Percentiles rank a stretch among this genome's conserved stretches.
These are phyloP conservation scores for Mycena pura DNA, from an alignment of 768 basidiomycete species.

Conservation along the genomic window DNA sequence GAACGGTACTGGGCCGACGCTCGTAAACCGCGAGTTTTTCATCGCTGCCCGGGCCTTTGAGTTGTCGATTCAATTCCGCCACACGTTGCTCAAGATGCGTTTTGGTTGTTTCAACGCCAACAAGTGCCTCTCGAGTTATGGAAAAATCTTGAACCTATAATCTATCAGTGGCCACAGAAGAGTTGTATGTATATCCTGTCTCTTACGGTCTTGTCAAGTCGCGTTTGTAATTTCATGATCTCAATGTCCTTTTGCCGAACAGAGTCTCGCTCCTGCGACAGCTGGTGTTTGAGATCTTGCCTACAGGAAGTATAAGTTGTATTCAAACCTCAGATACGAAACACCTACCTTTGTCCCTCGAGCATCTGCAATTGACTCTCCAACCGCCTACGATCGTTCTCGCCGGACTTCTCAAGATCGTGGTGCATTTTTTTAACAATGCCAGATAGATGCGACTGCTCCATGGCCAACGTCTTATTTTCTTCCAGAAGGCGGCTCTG, in stretches of 20 bases:
- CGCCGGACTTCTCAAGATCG: conserved; percentile 83
- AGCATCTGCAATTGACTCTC: conserved; percentile 82
- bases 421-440: conserved; percentile 92
- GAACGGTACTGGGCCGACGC: conserved; percentile 56
- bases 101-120: conserved; percentile 79
- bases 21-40: conserved; percentile 92
- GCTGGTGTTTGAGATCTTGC: conserved; percentile 73
- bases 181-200: neutral
- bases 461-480: conserved; percentile 78
- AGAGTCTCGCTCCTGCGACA: conserved; percentile 77
- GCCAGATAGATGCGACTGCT: conserved; percentile 80
- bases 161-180: neutral
- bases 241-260: conserved; percentile 86
- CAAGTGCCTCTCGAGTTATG: conserved; percentile 71
- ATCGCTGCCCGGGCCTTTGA: conserved; percentile 77
- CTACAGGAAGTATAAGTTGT: conserved; percentile 42
- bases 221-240: conserved; percentile 71
- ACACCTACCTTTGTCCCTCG: conserved; percentile 76
- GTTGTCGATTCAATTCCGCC: conserved; percentile 63
- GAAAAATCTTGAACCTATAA: conserved; percentile 66
- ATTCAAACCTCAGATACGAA: neutral
- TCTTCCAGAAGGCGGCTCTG: conserved; percentile 86
- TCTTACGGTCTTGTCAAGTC: conserved; percentile 75
- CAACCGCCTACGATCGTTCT: conserved; percentile 81
- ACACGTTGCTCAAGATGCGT: conserved; percentile 78